These are phyloP conservation scores for Pelargonium myrrhifolium DNA, from an alignment of 441 rosid species.

Conservation along the genomic window DNA sequence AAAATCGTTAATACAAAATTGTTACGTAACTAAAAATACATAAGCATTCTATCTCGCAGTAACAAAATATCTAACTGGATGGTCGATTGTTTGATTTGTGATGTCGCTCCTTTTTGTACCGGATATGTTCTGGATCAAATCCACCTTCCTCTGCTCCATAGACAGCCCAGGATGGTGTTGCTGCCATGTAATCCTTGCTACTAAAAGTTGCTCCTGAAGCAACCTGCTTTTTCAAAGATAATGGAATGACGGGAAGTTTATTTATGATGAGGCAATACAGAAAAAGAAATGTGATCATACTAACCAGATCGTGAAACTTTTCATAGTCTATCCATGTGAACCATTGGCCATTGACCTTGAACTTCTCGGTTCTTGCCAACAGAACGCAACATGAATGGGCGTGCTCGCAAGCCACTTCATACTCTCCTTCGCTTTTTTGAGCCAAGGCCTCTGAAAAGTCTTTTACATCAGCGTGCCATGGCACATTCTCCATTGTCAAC, in stretches of 20 bases:
- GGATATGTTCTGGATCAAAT: conserved; percentile 74
- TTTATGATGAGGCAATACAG: neutral
- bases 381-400: conserved; percentile 91
- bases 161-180: conserved; percentile 82
- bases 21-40: neutral
- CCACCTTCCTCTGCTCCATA: conserved; percentile 92
- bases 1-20: neutral
- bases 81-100: conserved; percentile 51
- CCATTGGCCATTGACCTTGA: conserved; percentile 78
- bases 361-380: conserved; percentile 70
- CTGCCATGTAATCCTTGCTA: conserved; percentile 76
- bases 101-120: conserved; percentile 75
- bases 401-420: conserved; percentile 93
- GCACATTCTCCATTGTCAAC: conserved; percentile 92
- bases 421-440: conserved; percentile 60
- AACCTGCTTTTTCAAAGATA: conserved; percentile 39
- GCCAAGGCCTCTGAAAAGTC: conserved; percentile 79
- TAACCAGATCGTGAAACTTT: conserved; percentile 82
- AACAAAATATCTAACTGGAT: conserved; percentile 19
- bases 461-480: conserved; percentile 91
- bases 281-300: conserved; percentile 18
- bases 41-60: neutral
- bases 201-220: conserved; percentile 70
- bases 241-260: neutral
- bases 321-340: conserved; percentile 93